Base-by-base conservation (phyloP, 192 early-diverging fungal species). In the Mycoemilia scoparia region DNA sequence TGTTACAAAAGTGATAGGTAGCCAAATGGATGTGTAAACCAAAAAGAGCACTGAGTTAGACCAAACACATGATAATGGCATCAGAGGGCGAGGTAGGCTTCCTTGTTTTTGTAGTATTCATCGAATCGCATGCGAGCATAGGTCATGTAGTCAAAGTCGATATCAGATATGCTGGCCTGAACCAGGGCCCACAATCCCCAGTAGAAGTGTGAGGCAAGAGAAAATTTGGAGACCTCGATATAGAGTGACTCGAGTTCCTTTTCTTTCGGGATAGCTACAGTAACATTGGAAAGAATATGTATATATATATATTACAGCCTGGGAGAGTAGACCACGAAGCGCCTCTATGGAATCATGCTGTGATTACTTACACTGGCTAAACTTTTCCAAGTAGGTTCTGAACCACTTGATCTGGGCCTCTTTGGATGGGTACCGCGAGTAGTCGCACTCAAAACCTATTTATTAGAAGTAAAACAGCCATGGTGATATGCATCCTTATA, bases 401-500 rank as follows among this genome's bases (percentile, higher is more conserved):
- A 89, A 65, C 85, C 85, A 96, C 24, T 49, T 30, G 13, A 64
- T 30, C 61, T 96, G 88, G 21, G 62, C 51, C 2, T 59, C 55
- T 40, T 76, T 70, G 22, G 46, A 30, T 2, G 91, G 91, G 43
- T 91, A 92, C 33, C 75, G 66, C 25, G 44, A 53, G 41, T 82
- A 96, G 32, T 96, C 82, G 58, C 91, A 96, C 38, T 96, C 91
- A 50, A 93, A 96, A 3, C 87, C n/a, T n/a, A n/a, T n/a, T n/a
- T n/a, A n/a, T n/a, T n/a, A n/a, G n/a, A n/a, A n/a, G n/a, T n/a
- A n/a, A n/a, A n/a, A n/a, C n/a, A n/a, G 72, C 24, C 24, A 22
- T 7, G 8, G 24, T 9, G 22, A 1, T 32, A 11, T 34, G 14
- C 15, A 24, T 35, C 21, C 7, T 42, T n/a, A 42, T 5, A 3